Evolutionary conservation across 805 yeast species (phyloP).

Genomic region (Metschnikowia koreensis): DNA sequence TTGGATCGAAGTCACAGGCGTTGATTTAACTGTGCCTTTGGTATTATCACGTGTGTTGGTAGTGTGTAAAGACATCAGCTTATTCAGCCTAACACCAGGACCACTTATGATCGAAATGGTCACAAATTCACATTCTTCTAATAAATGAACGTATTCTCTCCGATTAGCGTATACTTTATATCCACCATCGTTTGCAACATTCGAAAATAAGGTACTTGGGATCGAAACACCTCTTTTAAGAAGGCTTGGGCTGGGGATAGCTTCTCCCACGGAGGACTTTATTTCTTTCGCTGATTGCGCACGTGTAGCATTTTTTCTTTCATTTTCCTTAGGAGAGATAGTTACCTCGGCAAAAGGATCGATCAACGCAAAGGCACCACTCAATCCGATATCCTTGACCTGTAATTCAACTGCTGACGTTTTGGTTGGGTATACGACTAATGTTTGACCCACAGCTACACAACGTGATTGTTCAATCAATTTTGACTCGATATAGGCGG

Average conservation of each 20-base stretch:
- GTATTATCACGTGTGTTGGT: background rate
- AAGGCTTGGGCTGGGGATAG: constrained; percentile 34
- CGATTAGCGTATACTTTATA: constrained; percentile 49
- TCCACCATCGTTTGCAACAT: constrained; percentile 14
- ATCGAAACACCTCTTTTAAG: constrained; percentile 54
- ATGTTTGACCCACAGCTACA: constrained; percentile 53
- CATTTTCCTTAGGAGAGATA: constrained; percentile 62
- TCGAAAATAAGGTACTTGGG: constrained; percentile 45
- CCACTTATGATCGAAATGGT: constrained; percentile 53
- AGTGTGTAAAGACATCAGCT: constrained; percentile 2
- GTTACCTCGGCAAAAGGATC: constrained; percentile 66
- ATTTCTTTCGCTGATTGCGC: constrained; percentile 22
- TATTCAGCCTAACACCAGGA: constrained; percentile 35
- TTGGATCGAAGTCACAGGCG: constrained; percentile 12
- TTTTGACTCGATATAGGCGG: constrained; percentile 68
- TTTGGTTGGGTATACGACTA: constrained; percentile 67
- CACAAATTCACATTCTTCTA: constrained; percentile 44
- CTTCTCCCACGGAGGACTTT: constrained; percentile 21
- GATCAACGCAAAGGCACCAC: constrained; percentile 47
- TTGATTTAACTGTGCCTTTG: constrained; percentile 13
- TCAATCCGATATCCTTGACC: constrained; percentile 44
- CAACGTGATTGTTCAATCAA: constrained; percentile 80
- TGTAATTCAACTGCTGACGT: constrained; percentile 60
- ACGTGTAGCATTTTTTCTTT: constrained; percentile 20
- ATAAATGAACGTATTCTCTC: constrained; percentile 30